Percentiles rank a stretch among this genome's conserved stretches.
Evolutionary conservation across 129 eudicot genomes (phyloP).

Genomic region (Arctium lappa): DNA sequence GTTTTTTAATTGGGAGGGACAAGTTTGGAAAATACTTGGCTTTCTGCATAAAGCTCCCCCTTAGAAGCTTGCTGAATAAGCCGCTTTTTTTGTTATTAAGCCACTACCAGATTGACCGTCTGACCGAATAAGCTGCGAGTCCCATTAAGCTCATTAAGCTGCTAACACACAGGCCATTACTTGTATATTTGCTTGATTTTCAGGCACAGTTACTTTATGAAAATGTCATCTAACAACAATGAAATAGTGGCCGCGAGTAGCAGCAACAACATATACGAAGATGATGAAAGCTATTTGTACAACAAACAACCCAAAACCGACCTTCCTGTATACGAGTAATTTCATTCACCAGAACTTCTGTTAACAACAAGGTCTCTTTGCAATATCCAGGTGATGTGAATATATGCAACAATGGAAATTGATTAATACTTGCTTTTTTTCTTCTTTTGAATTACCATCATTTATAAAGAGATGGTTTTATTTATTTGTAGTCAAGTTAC

Average conservation of each 20-base stretch:
- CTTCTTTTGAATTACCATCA: neutral
- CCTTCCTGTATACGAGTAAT: constrained; percentile 63
- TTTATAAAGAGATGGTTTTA: neutral
- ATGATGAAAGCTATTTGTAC: constrained; percentile 33
- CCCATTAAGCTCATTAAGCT: too few relatives aligned
- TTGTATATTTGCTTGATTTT: neutral
- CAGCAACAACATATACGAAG: constrained; percentile 30
- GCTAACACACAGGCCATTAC: too few relatives aligned
- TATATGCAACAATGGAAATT: constrained; percentile 19
- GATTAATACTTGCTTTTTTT: neutral
- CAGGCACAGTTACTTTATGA: constrained; percentile 95
- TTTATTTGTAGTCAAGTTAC: neutral
- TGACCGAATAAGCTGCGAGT: too few relatives aligned
- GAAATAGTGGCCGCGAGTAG: constrained; percentile 51
- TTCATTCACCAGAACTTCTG: constrained; percentile 4
- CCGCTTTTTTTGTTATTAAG: too few relatives aligned
- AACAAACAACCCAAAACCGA: constrained; percentile 52
- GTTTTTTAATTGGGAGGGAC: too few relatives aligned
- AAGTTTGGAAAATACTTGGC: too few relatives aligned
- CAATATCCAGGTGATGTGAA: constrained; percentile 12
- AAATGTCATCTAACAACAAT: constrained; percentile 50
- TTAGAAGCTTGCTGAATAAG: too few relatives aligned
- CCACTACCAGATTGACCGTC: too few relatives aligned
- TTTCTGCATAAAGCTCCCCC: too few relatives aligned
- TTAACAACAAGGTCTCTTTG: constrained; percentile 2